Evolutionary conservation across 2,329 filamentous ascomycete species (phyloP).

Genomic region (Neofusicoccum cordaticola): DNA sequence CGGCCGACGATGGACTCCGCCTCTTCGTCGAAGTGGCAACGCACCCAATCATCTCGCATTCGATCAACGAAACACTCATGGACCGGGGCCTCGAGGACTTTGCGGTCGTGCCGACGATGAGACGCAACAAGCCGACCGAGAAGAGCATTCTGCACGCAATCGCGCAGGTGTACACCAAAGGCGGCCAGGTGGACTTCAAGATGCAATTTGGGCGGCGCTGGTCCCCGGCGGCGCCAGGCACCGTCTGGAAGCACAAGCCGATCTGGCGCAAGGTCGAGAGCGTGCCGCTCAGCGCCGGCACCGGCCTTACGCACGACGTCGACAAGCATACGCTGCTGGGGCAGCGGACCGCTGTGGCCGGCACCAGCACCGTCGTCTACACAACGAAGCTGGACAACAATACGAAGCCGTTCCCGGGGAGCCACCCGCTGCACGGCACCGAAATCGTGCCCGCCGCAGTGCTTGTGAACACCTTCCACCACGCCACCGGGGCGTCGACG

Average conservation of each 20-base stretch:
- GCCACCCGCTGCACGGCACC: conserved; percentile 41
- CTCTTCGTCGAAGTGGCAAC: conserved; percentile 43
- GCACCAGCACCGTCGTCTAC: conserved; percentile 23
- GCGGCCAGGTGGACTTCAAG: conserved; percentile 29
- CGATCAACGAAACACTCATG: conserved; percentile 40
- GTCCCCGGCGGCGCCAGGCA: conserved; percentile 18
- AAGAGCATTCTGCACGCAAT: conserved; percentile 28
- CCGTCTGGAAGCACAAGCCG: conserved; percentile 28
- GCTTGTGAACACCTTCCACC: conserved; percentile 41
- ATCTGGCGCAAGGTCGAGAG: conserved; percentile 22
- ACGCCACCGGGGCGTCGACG: conserved; percentile 28
- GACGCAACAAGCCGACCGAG: conserved; percentile 26
- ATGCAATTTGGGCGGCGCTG: conserved; percentile 10
- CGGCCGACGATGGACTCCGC: conserved; percentile 37
- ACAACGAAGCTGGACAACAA: conserved; percentile 36
- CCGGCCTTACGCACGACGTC: conserved; percentile 29
- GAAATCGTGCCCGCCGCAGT: conserved; percentile 46
- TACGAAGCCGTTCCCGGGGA: conserved; percentile 42
- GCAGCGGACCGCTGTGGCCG: conserved; percentile 26
- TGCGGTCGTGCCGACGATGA: conserved; percentile 31
- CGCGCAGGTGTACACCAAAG: conserved; percentile 29
- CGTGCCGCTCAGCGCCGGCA: background rate
- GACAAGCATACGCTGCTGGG: conserved; percentile 37
- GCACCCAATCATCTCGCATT: conserved; percentile 44
- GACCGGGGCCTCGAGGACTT: conserved; percentile 28